Base-by-base conservation (phyloP, 768 basidiomycete genomes). In the Termitomyces sp. region DNA sequence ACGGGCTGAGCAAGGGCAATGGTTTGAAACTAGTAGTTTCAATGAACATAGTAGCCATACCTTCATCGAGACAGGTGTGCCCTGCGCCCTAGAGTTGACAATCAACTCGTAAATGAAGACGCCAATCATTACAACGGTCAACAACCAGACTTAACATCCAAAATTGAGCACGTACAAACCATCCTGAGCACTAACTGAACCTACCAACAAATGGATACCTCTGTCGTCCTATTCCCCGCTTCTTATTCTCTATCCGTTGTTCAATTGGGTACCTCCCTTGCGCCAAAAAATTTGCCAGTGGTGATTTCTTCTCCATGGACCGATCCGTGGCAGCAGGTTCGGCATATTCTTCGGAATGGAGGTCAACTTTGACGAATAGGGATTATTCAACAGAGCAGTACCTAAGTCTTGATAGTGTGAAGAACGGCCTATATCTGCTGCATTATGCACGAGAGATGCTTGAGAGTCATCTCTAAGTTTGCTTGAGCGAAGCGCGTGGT, bases 231-330 rank as follows among this genome's bases (percentile, higher is more conserved):
- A 96, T 82, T 0, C 94, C 93, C 35, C 89, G 82, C 70, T 84
- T 90, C 79, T 96, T 96, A 69, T 92, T 82, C 69, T 95, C 90
- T 69, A 97, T 94, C 53, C 89, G 84, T 68, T 96, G 90, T 63
- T 91, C 84, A 35, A 90, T 44, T 5, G 90, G 89, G 60, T 88
- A 87, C 60, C 75, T 79, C 11, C 80, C 83, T 39, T 67, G 67
- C 13, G 76, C 75, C n/a, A 87, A 59, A 39, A 86, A 76, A 51
- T 68, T 74, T 9, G 68, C 68, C 4, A 85, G 73, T 4, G 78
- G 74, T 3, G 70, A 73, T 2, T 70, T 70, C 64, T 83, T 83
- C 64, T 81, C 80, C n/a, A 69, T 62, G 4, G 68, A 45, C 64
- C 52, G 63, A 62, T 66, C 74, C 60, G 36, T 58, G 57, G 74